Evolutionary conservation across 148 eudicot species (phyloP), one percentile per base, ranked within the genome.

Genomic region (Chenopodium album): DNA sequence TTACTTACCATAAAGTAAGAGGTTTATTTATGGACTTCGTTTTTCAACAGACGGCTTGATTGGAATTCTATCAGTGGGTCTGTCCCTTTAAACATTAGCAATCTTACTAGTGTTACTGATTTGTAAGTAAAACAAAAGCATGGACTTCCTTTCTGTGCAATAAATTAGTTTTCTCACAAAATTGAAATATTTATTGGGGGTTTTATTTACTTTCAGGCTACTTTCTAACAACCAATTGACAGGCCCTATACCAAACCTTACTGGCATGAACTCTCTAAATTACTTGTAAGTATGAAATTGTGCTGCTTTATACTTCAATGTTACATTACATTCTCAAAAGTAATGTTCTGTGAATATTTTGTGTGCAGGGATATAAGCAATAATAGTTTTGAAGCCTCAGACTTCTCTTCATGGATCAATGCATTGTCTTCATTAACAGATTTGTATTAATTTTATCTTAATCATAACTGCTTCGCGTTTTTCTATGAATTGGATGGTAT

Each of bases 331-430:
- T 37, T 37, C 44, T 37, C 7, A 37, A 37, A 37, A 37, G 5
- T 73, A 17, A 62, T 31, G 64, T 20, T 10, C 64, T 16, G 32
- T 22, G 41, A 62, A 75, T 77, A 64, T 50, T 77, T 50, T 54
- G n/a, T 56, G 82, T 85, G 87, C 92, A 94, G 97, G 89, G 93
- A 93, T 80, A 73, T 92, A 86, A 92, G 94, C 88, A 92, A 93
- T 82, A 93, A 92, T 81, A 83, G 86, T 80, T 93, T 91, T 78
- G 88, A 81, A 1, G 48, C 63, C 41, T 68, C 97, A 31, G 87
- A 89, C 72, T 48, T 88, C 69, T 95, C 94, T 11, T 80, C 87
- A 2, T 92, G 92, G 94, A 71, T 93, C 82, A 73, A 87, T 46
- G 79, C 85, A 60, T 83, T 92, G 70, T 78, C 84, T n/a, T 86